These are phyloP conservation scores for Heliocybe sulcata DNA, from an alignment of 1,284 basidiomycete species.

Conservation along the genomic window DNA sequence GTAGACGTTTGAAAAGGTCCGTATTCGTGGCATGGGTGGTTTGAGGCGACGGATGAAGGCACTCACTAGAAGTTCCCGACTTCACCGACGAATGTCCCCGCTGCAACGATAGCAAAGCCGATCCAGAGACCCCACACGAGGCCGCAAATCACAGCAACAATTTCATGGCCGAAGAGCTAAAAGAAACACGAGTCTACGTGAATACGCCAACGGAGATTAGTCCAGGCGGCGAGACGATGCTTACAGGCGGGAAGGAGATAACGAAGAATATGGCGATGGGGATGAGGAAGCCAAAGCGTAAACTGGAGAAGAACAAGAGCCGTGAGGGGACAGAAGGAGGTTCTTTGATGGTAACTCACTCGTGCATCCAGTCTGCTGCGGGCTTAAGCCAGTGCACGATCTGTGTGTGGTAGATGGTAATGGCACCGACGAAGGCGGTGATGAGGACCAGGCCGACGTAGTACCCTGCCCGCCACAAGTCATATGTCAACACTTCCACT, in stretches of 20 bases:
- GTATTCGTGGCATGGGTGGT: too few species aligned
- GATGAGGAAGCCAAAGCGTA: constrained; percentile 69
- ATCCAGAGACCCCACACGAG: constrained; percentile 69
- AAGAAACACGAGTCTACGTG: not conserved
- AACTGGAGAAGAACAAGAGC: constrained; percentile 15
- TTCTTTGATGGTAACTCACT: constrained; percentile 19
- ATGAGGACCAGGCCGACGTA: constrained; percentile 23
- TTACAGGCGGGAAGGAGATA: constrained; percentile 70
- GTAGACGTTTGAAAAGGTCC: too few species aligned
- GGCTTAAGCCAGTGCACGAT: constrained; percentile 55
- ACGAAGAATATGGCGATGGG: constrained; percentile 77
- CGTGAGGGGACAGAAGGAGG: not conserved
- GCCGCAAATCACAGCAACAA: constrained; percentile 67
- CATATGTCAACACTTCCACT: not conserved
- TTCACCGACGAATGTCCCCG: constrained; percentile 62
- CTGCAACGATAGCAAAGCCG: constrained; percentile 61
- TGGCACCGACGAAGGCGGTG: constrained; percentile 36
- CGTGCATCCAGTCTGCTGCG: constrained; percentile 41
- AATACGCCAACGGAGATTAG: constrained; percentile 7
- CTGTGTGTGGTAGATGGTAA: constrained; percentile 48
- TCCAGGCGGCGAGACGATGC: constrained; percentile 10
- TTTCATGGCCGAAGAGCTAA: constrained; percentile 72
- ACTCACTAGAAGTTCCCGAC: constrained; percentile 65
- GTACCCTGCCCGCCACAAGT: constrained; percentile 21
- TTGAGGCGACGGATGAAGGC: not conserved